phyloP scores from a whole-genome alignment of 2,329 filamentous ascomycete genomes.

The Aspergillus felis region DNA sequence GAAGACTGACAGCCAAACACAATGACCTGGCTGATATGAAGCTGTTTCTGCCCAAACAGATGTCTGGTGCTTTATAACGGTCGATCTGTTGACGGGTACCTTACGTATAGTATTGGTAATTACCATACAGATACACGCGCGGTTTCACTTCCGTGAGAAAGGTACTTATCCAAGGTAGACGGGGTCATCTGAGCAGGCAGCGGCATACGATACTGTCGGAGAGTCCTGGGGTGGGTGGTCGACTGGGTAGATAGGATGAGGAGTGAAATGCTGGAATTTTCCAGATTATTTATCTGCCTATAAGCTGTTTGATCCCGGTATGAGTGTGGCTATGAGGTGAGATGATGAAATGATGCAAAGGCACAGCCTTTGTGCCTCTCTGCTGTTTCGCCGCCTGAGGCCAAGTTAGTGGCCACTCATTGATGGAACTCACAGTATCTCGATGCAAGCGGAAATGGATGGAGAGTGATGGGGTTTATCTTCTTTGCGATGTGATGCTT shows the following conservation, averaged over 20 bases:
- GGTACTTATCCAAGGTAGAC: neutral
- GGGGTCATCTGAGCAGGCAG: neutral
- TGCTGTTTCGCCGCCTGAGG: neutral
- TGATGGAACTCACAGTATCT: neutral
- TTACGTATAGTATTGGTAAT: neutral
- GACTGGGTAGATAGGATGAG: neutral
- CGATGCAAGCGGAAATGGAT: neutral
- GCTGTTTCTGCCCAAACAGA: neutral
- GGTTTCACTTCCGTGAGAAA: too few relatives aligned
- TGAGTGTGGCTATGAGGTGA: neutral
- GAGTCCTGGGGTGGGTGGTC: neutral
- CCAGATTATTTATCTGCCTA: neutral
- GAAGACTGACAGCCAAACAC: neutral
- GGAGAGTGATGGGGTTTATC: neutral
- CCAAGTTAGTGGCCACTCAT: neutral
- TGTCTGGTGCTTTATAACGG: too few relatives aligned
- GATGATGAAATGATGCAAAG: neutral
- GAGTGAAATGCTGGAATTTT: neutral
- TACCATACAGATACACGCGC: neutral
- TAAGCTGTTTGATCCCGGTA: neutral
- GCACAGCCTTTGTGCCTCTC: neutral
- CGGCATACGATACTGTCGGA: neutral
- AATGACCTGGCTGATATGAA: neutral
- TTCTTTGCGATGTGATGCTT: neutral
- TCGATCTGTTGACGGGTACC: too few relatives aligned